phyloP scores from a whole-genome alignment of 208 protist genomes.

The Wallacemonas collosoma region DNA sequence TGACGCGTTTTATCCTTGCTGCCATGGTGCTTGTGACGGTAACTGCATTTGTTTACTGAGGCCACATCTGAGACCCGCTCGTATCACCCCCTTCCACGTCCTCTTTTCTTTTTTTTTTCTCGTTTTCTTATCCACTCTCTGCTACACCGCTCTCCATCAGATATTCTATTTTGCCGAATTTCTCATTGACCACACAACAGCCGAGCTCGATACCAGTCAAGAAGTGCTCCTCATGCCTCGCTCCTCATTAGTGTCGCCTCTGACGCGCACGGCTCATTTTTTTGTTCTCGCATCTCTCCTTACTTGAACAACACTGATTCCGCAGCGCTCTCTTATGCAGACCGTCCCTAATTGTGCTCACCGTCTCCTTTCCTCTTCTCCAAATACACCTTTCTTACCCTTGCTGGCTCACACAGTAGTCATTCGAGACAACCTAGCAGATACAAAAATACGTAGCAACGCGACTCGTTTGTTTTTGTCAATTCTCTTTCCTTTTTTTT shows the following conservation, averaged over 20 bases:
- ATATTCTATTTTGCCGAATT: not conserved
- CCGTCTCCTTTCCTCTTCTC: not conserved
- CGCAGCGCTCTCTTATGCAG: too few species aligned
- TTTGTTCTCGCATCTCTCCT: too few species aligned
- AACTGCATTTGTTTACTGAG: not conserved
- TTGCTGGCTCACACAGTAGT: not conserved
- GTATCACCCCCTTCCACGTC: not conserved
- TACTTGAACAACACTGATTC: too few species aligned
- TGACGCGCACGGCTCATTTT: too few species aligned
- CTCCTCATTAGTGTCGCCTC: too few species aligned
- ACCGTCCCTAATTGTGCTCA: not conserved
- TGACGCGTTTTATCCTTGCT: not conserved
- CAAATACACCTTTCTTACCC: not conserved
- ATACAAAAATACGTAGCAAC: not conserved
- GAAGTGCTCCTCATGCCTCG: too few species aligned
- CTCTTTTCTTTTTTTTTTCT: not conserved
- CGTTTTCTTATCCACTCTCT: not conserved
- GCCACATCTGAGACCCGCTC: not conserved
- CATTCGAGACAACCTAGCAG: not conserved
- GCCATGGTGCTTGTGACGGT: not conserved
- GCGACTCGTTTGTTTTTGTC: conserved; percentile 7
- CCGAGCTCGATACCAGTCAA: too few species aligned
- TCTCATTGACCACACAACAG: not conserved
- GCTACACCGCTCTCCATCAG: not conserved
- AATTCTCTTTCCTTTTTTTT: not conserved